Evolutionary conservation across 371 early-diverging fungal genomes (phyloP), one percentile per base, ranked within the genome.

Genomic region (Mortierella polycephala): DNA sequence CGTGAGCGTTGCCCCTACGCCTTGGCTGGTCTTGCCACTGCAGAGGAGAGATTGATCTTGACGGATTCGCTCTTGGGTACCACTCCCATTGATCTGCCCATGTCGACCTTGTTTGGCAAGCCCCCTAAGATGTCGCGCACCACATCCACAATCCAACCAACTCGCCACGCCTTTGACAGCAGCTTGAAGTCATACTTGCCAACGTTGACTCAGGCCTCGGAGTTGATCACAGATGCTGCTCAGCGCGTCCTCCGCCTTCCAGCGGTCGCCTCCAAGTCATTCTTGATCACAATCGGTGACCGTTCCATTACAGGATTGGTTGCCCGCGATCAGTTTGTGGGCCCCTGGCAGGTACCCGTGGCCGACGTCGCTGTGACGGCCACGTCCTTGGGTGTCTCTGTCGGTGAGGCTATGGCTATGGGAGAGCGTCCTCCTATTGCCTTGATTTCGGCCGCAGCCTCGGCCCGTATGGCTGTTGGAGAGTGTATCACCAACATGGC

Each of bases 321-420:
- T 5, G 93, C 93, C 13, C 94, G 97, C 57, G 99, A 98, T 64
- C 99, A 97, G 75, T 91, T 97, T 90, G 98, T 98, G 30, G 98
- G 99, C 7, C 96, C 96, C 1, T 97, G 97, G 96, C 98, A 98
- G 83, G 89, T 95, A 16, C 98, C 99, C 51, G 97, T 98, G 23
- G 94, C 98, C 39, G 97, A 98, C 81, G 97, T 96, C 10, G 92
- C 96, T 4, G 96, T 98, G 8, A 94, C 93, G 8, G 88, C 89
- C 8, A 90, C 96, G 5, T 88, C 92, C 21, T 87, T 91, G 69
- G 90, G 91, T 47, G 77, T 85, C 72, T 91, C 90, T 62, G 86
- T 91, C 37, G 99, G 98, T 75, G 96, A 97, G 83, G 96, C 97
- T 18, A 97, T 98, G 97, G 95, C 98, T 7, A 92, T 96, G 93